Evolutionary conservation across 2,329 filamentous ascomycete species (phyloP).

Genomic region (Hymenoscyphus repandus): DNA sequence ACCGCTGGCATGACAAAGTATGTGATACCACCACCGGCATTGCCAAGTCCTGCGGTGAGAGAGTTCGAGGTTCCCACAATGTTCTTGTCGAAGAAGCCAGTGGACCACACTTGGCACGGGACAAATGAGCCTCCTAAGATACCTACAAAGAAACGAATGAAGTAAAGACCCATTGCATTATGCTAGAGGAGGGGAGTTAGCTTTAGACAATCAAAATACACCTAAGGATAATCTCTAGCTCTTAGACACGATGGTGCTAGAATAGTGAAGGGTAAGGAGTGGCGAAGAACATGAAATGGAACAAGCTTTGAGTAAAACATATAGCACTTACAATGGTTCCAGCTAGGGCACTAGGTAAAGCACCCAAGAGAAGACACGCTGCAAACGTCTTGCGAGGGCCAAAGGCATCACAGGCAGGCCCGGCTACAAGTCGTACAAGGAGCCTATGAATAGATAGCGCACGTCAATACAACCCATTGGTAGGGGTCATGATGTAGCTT

Average conservation of each 20-base stretch:
- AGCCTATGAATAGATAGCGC: conserved; percentile 34
- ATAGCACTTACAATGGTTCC: conserved; percentile 52
- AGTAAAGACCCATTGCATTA: conserved; percentile 61
- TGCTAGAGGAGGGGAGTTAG: conserved; percentile 30
- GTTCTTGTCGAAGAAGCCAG: conserved; percentile 89
- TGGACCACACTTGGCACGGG: conserved; percentile 88
- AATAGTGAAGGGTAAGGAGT: too few relatives aligned
- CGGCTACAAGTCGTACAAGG: conserved; percentile 70
- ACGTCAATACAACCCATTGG: not conserved
- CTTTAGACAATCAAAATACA: too few relatives aligned
- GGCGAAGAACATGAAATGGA: too few relatives aligned
- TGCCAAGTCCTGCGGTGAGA: conserved; percentile 78
- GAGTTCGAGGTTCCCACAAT: conserved; percentile 86
- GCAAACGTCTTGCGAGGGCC: conserved; percentile 79
- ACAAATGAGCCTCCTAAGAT: conserved; percentile 76
- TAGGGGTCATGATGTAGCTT: conserved; percentile 5
- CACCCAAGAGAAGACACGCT: conserved; percentile 68
- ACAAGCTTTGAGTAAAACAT: too few relatives aligned
- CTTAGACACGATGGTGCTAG: too few relatives aligned
- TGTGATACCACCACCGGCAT: conserved; percentile 82
- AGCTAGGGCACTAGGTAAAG: conserved; percentile 76
- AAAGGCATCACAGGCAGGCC: conserved; percentile 79
- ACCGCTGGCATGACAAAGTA: conserved; percentile 93
- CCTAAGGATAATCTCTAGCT: too few relatives aligned
- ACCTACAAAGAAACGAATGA: conserved; percentile 74